phyloP scores from a whole-genome alignment of 768 basidiomycete species.

The Royoungia palumana region DNA sequence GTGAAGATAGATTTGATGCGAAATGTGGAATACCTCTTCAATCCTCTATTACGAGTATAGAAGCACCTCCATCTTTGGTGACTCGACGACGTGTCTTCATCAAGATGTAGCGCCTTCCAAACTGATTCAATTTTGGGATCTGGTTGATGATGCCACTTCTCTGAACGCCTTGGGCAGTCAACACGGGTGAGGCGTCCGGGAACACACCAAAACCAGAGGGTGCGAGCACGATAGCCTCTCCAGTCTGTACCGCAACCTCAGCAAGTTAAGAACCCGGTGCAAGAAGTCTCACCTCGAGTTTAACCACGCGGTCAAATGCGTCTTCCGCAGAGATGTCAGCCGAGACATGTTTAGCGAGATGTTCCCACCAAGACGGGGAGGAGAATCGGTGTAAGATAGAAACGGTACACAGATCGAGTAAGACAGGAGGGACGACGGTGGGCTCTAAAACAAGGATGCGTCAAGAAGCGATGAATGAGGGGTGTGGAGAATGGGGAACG shows the following conservation, averaged over 20 bases:
- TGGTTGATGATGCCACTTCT: constrained; percentile 5
- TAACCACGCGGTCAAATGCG: constrained; percentile 65
- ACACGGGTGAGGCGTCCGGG: constrained; percentile 13
- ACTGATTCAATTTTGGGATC: constrained; percentile 38
- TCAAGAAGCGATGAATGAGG: neutral
- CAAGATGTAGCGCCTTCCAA: constrained; percentile 57
- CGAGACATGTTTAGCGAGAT: constrained; percentile 63
- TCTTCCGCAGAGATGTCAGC: constrained; percentile 56
- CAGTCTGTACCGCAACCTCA: constrained; percentile 45
- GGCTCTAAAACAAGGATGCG: constrained; percentile 46
- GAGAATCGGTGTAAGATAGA: constrained; percentile 72
- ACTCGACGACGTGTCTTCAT: constrained; percentile 61
- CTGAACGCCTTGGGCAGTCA: constrained; percentile 1
- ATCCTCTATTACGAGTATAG: constrained; percentile 40
- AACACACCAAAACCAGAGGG: constrained; percentile 57
- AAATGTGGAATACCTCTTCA: neutral
- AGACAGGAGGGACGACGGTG: constrained; percentile 63
- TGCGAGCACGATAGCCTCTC: constrained; percentile 66
- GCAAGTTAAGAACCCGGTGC: neutral
- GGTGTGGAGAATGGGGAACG: neutral
- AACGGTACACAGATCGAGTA: constrained; percentile 65
- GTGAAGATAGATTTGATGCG: neutral
- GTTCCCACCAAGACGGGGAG: constrained; percentile 73
- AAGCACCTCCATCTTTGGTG: constrained; percentile 64
- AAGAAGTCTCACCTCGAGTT: constrained; percentile 47